A percentile compares a stretch with the other conserved stretches of the same genome.
Evolutionary conservation across 345 rosid species (phyloP).

Genomic region (sweet orange (Citrus sinensis)): DVS_A1.0 CM039163.1:43802001-43802500

Average conservation of each 20-base stretch:
- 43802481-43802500: neutral
- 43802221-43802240: neutral
- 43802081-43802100: slow-evolving; percentile 1
- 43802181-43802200: neutral
- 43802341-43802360: neutral
- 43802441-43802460: neutral
- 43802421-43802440: slow-evolving; percentile 8
- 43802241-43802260: slow-evolving; percentile 2
- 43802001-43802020: slow-evolving; percentile 20
- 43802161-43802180: neutral
- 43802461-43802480: neutral
- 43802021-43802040: neutral
- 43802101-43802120: slow-evolving; percentile 5
- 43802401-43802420: neutral
- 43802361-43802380: neutral
- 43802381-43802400: neutral
- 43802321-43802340: neutral
- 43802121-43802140: neutral
- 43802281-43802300: neutral
- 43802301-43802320: neutral
- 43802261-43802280: slow-evolving; percentile 10
- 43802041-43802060: neutral
- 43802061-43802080: slow-evolving; percentile 16
- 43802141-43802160: neutral
- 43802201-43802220: slow-evolving; percentile 15